A percentile compares a stretch with the other conserved stretches of the same genome.
phyloP scores from a whole-genome alignment of 805 yeast species.

The Schwanniomyces pseudopolymorphus region DNA sequence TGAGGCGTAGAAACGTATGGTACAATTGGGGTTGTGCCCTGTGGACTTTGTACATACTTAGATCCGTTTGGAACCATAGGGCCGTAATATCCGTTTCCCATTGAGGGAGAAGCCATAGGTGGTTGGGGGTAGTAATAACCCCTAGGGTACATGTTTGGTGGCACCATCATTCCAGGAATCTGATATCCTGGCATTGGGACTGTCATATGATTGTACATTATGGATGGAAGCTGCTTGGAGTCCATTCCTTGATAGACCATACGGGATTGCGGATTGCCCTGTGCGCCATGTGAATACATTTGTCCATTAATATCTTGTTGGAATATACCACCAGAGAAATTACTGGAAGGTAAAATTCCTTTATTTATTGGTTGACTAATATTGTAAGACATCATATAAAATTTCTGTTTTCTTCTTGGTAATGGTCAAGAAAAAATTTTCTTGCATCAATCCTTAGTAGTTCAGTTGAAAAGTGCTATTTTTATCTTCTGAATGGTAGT shows the following conservation, averaged over 20 bases:
- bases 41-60: not conserved
- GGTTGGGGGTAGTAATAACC: conserved; percentile 1
- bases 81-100: not conserved
- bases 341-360: not conserved
- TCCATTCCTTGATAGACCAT: not conserved
- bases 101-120: not conserved
- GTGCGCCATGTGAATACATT: not conserved
- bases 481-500: not conserved
- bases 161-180: not conserved
- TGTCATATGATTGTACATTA: not conserved
- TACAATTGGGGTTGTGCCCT: not conserved
- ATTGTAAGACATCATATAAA: conserved; percentile 1
- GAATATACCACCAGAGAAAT: not conserved
- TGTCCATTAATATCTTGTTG: not conserved
- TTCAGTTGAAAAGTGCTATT: too few relatives aligned
- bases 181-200: not conserved
- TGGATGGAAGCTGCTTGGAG: not conserved
- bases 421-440: not conserved
- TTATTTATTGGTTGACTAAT: not conserved
- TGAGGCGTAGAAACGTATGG: not conserved
- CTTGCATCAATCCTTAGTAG: not conserved
- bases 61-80: not conserved
- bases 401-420: not conserved
- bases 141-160: not conserved
- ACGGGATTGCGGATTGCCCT: not conserved